phyloP scores from a whole-genome alignment of 495 filamentous ascomycete species.

The Glarea lozoyensis region DNA sequence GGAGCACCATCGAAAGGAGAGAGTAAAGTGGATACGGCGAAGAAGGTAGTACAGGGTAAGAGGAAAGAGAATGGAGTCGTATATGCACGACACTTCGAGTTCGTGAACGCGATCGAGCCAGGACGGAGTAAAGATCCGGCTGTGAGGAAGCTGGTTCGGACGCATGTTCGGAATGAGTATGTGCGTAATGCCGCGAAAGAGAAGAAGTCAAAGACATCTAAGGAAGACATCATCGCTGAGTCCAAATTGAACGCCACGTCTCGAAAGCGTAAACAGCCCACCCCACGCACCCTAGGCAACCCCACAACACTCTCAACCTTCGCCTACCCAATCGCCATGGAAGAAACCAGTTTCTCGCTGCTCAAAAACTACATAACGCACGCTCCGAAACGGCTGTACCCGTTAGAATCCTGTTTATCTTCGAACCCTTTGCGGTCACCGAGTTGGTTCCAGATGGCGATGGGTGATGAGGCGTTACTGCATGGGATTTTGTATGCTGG shows the following conservation, averaged over 20 bases:
- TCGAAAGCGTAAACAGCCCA: background rate
- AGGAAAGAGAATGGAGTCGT: background rate
- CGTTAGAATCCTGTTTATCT: background rate
- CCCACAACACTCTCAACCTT: background rate
- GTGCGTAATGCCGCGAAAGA: background rate
- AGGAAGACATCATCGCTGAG: background rate
- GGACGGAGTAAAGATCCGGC: background rate
- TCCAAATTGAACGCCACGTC: background rate
- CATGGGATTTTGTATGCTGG: constrained; percentile 9
- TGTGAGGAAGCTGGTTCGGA: background rate
- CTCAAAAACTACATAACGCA: constrained; percentile 7
- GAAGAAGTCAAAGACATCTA: background rate
- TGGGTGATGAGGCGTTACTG: constrained; percentile 8
- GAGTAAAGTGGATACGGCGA: background rate
- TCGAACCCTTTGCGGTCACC: constrained; percentile 1
- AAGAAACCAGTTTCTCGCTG: background rate
- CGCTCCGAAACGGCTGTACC: constrained; percentile 1
- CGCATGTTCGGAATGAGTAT: constrained; percentile 3
- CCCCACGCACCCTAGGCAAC: background rate
- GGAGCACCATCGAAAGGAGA: background rate
- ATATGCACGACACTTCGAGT: constrained; percentile 2
- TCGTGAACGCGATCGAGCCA: constrained; percentile 1
- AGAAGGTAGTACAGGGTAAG: background rate
- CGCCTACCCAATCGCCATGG: constrained; percentile 9
- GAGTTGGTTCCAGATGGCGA: constrained; percentile 11